These are phyloP conservation scores for Didymella pinodella DNA, from an alignment of 2,329 filamentous ascomycete genomes.

Conservation along the genomic window DNA sequence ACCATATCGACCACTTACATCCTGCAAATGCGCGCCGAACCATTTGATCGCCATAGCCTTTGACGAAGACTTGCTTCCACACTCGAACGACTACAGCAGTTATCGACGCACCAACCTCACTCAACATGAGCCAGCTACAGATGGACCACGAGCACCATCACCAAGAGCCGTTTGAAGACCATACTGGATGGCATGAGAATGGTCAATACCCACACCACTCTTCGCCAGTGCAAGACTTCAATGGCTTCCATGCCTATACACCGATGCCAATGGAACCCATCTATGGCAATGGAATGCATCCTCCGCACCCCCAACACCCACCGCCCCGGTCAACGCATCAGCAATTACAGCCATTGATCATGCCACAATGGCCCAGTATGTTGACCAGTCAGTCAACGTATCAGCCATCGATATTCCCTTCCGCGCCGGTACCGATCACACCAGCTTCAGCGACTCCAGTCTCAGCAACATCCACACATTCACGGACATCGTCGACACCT, in stretches of 20 bases:
- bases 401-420: conserved; percentile 49
- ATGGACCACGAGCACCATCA: conserved; percentile 53
- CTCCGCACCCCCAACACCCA: conserved; percentile 43
- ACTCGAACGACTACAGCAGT: conserved; percentile 33
- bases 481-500: conserved; percentile 66
- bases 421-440: conserved; percentile 48
- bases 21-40: conserved; percentile 45
- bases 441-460: conserved; percentile 51
- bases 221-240: conserved; percentile 52
- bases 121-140: conserved; percentile 52
- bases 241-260: conserved; percentile 49
- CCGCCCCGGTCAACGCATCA: conserved; percentile 48
- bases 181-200: conserved; percentile 45
- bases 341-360: conserved; percentile 53
- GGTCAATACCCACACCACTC: conserved; percentile 48
- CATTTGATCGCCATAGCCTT: conserved; percentile 35
- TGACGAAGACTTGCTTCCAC: conserved; percentile 40
- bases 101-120: conserved; percentile 27
- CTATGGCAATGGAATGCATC: conserved; percentile 50
- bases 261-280: conserved; percentile 53
- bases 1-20: conserved; percentile 42
- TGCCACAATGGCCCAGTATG: conserved; percentile 53
- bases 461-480: conserved; percentile 50
- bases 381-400: conserved; percentile 54
- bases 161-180: conserved; percentile 48